Evolutionary conservation across 2,329 filamentous ascomycete species (phyloP).

Genomic region (Stromatinia cepivora): DNA sequence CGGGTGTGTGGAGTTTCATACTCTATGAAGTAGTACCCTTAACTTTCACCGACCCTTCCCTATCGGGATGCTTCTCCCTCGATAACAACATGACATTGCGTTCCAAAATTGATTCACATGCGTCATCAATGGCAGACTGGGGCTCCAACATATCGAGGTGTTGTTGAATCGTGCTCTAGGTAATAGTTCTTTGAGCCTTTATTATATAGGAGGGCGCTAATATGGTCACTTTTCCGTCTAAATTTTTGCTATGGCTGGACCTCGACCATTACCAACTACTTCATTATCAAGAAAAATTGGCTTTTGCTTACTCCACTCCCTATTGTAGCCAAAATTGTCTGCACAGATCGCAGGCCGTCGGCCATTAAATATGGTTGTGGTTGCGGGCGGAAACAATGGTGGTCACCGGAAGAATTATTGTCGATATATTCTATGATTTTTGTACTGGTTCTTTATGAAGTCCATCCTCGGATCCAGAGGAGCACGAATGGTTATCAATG

Average conservation of each 20-base stretch:
- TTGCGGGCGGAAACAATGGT: neutral
- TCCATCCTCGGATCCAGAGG: neutral
- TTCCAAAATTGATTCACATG: constrained; percentile 29
- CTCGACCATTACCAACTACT: neutral
- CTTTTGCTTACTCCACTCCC: neutral
- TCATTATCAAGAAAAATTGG: neutral
- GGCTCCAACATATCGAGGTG: constrained; percentile 28
- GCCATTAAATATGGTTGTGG: neutral
- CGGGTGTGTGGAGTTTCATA: constrained; percentile 14
- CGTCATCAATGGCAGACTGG: constrained; percentile 31
- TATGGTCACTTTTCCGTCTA: constrained; percentile 27
- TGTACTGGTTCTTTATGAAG: neutral
- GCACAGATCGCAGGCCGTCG: neutral
- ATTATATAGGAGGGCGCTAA: constrained; percentile 32
- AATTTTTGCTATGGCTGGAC: constrained; percentile 24
- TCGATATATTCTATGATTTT: neutral
- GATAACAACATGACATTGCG: constrained; percentile 28
- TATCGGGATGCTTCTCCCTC: constrained; percentile 27
- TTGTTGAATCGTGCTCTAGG: constrained; percentile 25
- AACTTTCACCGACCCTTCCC: constrained; percentile 22
- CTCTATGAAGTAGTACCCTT: constrained; percentile 27
- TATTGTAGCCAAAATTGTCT: neutral
- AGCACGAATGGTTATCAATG: neutral
- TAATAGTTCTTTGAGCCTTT: constrained; percentile 26
- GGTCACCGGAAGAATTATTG: neutral